These are phyloP conservation scores for Phaeosphaeriaceae sp. DNA, from an alignment of 2,329 filamentous ascomycete genomes.

Conservation along the genomic window DNA sequence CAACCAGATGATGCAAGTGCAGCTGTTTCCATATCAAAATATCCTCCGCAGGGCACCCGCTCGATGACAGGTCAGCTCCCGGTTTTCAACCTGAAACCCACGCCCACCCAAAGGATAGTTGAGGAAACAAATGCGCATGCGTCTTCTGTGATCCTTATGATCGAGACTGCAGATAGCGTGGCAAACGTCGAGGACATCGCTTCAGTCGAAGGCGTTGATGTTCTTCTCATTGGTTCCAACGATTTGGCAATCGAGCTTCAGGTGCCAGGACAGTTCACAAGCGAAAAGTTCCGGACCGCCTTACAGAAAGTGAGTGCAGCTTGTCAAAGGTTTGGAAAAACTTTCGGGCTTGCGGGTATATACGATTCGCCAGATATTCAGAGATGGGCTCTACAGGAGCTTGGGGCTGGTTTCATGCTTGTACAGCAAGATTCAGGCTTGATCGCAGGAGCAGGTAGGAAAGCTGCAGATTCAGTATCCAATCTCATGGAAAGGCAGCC, in stretches of 20 bases:
- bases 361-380: too few species aligned
- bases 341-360: too few species aligned
- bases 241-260: conserved; percentile 48
- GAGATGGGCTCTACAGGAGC: too few species aligned
- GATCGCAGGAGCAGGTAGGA: too few species aligned
- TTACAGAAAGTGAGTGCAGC: too few species aligned
- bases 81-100: neutral
- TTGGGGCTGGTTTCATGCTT: too few species aligned
- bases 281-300: too few species aligned
- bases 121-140: conserved; percentile 5
- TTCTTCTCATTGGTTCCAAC: conserved; percentile 58
- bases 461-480: too few species aligned
- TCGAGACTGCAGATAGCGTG: conserved; percentile 46
- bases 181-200: conserved; percentile 53
- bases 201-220: conserved; percentile 55
- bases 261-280: too few species aligned
- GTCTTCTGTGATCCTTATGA: conserved; percentile 21
- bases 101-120: neutral
- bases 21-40: conserved; percentile 4
- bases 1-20: conserved; percentile 2
- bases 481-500: too few species aligned
- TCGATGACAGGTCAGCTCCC: conserved; percentile 10
- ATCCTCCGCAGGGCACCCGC: conserved; percentile 5
- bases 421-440: too few species aligned
- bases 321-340: too few species aligned